A percentile compares a stretch with the other conserved stretches of the same genome.
phyloP scores from a whole-genome alignment of 345 rosid genomes.

The Hypericum androsaemum region DNA sequence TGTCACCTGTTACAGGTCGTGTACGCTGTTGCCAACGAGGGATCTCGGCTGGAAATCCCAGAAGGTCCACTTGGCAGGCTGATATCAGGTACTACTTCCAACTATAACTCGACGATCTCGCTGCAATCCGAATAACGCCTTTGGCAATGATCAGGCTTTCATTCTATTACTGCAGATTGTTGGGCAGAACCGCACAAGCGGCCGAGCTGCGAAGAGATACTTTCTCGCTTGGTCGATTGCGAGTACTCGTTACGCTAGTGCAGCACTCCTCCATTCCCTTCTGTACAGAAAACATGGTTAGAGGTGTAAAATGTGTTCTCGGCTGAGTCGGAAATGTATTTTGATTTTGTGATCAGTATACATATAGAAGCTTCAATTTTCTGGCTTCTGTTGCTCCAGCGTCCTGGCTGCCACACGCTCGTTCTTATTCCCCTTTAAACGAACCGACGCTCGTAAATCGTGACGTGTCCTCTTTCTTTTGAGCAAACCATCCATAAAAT shows the following conservation, averaged over 20 bases:
- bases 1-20: conserved; percentile 53
- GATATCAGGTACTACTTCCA: conserved; percentile 51
- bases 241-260: conserved; percentile 60
- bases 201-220: conserved; percentile 77
- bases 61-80: conserved; percentile 81
- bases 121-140: not conserved
- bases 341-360: conserved; percentile 21
- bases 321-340: conserved; percentile 25
- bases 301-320: conserved; percentile 34
- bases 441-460: too few species aligned
- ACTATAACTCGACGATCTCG: not conserved
- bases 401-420: too few species aligned
- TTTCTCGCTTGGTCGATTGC: conserved; percentile 77
- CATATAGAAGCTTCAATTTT: conserved; percentile 12
- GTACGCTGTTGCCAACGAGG: conserved; percentile 76
- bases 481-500: too few species aligned
- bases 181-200: conserved; percentile 80
- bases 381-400: not conserved
- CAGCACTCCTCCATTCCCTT: conserved; percentile 11
- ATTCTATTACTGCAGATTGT: conserved; percentile 47
- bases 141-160: not conserved
- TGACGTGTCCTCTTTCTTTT: too few species aligned
- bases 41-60: conserved; percentile 81
- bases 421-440: too few species aligned
- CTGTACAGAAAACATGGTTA: conserved; percentile 44